Percentiles rank a stretch among this genome's conserved stretches.
Evolutionary conservation across 495 filamentous ascomycete species (phyloP).

Genomic region (Talaromyces thailandensis): DNA sequence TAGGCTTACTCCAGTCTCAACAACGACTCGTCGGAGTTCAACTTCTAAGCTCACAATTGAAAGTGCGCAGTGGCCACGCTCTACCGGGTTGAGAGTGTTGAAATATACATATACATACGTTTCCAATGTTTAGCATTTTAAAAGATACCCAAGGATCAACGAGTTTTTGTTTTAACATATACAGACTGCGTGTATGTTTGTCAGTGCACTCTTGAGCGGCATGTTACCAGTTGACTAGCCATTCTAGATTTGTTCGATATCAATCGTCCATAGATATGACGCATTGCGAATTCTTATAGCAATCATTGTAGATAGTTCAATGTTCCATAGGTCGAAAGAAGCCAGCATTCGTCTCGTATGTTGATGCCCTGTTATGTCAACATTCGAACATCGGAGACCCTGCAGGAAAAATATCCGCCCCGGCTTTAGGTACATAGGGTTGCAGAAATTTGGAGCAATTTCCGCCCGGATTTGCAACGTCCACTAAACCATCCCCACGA

Average conservation of each 20-base stretch:
- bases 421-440: not conserved
- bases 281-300: too few relatives aligned
- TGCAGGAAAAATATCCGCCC: not conserved
- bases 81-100: not conserved
- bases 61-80: not conserved
- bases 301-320: too few relatives aligned
- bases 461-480: not conserved
- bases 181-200: too few relatives aligned
- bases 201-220: too few relatives aligned
- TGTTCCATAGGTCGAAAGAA: not conserved
- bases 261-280: too few relatives aligned
- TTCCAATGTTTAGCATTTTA: not conserved
- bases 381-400: too few relatives aligned
- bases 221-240: too few relatives aligned
- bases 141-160: not conserved
- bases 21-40: slow-evolving; percentile 15
- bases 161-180: not conserved
- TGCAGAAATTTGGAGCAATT: not conserved
- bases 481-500: not conserved
- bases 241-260: too few relatives aligned
- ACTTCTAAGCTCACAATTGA: slow-evolving; percentile 2
- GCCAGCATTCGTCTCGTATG: not conserved
- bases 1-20: slow-evolving; percentile 21
- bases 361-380: too few relatives aligned
- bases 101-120: not conserved